Conservation (phyloP, 129 eudicot genomes). For the Chrysanthemum lavandulifolium region DNA sequence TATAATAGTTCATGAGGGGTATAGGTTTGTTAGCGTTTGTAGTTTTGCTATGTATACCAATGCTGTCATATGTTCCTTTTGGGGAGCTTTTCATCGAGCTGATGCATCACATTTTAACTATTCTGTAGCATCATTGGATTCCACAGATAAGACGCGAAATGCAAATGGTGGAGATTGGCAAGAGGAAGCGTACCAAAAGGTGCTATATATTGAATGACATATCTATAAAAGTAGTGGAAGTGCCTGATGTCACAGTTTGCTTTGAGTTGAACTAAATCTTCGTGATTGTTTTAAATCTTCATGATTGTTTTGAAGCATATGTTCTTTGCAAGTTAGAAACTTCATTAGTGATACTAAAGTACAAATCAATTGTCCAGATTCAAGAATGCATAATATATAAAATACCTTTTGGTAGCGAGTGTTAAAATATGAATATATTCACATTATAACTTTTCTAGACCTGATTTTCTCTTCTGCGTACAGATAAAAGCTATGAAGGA, state of each 20-base stretch:
- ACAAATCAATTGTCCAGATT: too few relatives aligned
- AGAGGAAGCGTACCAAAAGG: constrained; percentile 97
- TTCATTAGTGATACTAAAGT: not conserved
- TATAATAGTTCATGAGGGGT: not conserved
- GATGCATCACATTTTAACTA: constrained; percentile 14
- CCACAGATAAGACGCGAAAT: constrained; percentile 74
- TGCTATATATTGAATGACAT: constrained; percentile 25
- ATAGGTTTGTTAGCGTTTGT: not conserved
- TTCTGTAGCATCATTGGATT: constrained; percentile 71
- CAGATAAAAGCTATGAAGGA: constrained; percentile 95
- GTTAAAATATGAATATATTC: not conserved
- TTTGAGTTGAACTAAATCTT: constrained; percentile 11
- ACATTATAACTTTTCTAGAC: not conserved
- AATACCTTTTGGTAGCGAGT: not conserved
- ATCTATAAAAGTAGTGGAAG: constrained; percentile 2
- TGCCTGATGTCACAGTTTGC: not conserved
- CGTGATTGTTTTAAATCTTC: not conserved
- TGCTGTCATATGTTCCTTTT: not conserved
- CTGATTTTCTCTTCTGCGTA: constrained; percentile 16
- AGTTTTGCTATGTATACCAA: constrained; percentile 3
- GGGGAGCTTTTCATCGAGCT: constrained; percentile 19
- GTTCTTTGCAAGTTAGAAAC: not conserved
- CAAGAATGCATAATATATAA: too few relatives aligned
- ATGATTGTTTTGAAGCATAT: not conserved
- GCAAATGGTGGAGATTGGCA: constrained; percentile 74